A percentile compares a stretch with the other conserved stretches of the same genome.
Evolutionary conservation across 2,329 filamentous ascomycete species (phyloP).

Genomic region (Cadophora sp.): DNA sequence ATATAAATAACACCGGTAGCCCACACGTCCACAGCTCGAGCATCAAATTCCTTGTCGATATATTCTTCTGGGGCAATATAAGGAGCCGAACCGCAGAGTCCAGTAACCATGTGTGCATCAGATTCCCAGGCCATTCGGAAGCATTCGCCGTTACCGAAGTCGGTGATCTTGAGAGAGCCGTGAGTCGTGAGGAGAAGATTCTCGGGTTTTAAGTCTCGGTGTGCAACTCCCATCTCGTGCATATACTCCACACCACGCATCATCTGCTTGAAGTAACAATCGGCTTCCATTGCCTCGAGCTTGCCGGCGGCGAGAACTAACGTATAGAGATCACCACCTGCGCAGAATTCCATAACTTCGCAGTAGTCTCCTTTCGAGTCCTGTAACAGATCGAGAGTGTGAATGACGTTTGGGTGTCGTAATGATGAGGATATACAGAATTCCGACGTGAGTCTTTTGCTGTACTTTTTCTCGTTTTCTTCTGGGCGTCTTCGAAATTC

Average conservation of each 20-base stretch:
- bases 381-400: constrained; percentile 92
- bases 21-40: constrained; percentile 97
- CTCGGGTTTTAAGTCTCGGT: constrained; percentile 95
- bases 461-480: constrained; percentile 96
- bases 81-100: constrained; percentile 92
- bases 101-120: constrained; percentile 97
- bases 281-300: constrained; percentile 89
- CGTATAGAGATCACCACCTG: constrained; percentile 94
- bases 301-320: constrained; percentile 90
- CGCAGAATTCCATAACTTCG: constrained; percentile 99
- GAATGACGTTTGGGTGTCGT: constrained; percentile 96
- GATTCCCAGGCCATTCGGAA: constrained; percentile 99
- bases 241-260: constrained; percentile 99
- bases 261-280: constrained; percentile 99
- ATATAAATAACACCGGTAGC: constrained; percentile 99
- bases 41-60: constrained; percentile 93
- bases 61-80: constrained; percentile 99
- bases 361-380: constrained; percentile 98
- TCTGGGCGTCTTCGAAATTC: constrained; percentile 95
- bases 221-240: constrained; percentile 98
- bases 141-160: constrained; percentile 98
- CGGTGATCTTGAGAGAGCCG: constrained; percentile 94
- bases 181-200: constrained; percentile 93
- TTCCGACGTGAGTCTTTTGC: constrained; percentile 94
- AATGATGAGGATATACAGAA: constrained; percentile 98